A percentile compares a stretch with the other conserved stretches of the same genome.
phyloP scores from a whole-genome alignment of 108 stramenopile genomes.

The Skeletonema menzelii region DNA sequence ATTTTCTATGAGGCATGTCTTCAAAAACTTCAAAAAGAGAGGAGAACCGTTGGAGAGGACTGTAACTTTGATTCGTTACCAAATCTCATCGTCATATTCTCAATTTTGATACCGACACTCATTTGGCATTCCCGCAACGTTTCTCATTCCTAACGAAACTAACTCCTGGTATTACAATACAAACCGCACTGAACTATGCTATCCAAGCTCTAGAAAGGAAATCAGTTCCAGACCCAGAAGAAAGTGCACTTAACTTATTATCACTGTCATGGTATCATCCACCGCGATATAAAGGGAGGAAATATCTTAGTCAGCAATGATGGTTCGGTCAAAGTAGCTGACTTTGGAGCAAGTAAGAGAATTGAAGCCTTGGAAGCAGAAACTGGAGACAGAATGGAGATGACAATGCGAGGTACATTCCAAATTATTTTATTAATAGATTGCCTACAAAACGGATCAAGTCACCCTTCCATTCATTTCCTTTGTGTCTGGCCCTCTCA shows the following conservation, averaged over 20 bases:
- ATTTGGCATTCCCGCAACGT: conserved; percentile 37
- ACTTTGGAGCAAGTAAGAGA: conserved; percentile 90
- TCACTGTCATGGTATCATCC: conserved; percentile 89
- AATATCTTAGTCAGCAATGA: conserved; percentile 94
- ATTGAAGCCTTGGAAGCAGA: conserved; percentile 50
- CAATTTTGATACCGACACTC: conserved; percentile 31
- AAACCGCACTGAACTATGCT: conserved; percentile 48
- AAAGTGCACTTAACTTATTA: conserved; percentile 65
- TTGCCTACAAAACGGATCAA: too few species aligned
- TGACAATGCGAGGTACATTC: conserved; percentile 88
- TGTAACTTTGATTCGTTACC: conserved; percentile 37
- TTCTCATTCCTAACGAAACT: conserved; percentile 33
- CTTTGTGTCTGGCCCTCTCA: too few species aligned
- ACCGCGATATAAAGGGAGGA: conserved; percentile 96
- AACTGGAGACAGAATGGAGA: conserved; percentile 56
- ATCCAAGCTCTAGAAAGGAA: conserved; percentile 40
- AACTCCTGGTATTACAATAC: conserved; percentile 25
- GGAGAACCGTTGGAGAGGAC: conserved; percentile 48
- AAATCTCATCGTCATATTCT: conserved; percentile 33
- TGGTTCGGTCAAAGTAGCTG: conserved; percentile 92
- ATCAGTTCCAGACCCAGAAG: conserved; percentile 62
- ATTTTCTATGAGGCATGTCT: conserved; percentile 30
- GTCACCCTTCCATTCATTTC: too few species aligned
- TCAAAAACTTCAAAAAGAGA: too few species aligned
- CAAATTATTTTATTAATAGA: too few species aligned